A percentile compares a stretch with the other conserved stretches of the same genome.
phyloP scores from a whole-genome alignment of 2,329 filamentous ascomycete genomes.

The Cladophialophora carrionii region DNA sequence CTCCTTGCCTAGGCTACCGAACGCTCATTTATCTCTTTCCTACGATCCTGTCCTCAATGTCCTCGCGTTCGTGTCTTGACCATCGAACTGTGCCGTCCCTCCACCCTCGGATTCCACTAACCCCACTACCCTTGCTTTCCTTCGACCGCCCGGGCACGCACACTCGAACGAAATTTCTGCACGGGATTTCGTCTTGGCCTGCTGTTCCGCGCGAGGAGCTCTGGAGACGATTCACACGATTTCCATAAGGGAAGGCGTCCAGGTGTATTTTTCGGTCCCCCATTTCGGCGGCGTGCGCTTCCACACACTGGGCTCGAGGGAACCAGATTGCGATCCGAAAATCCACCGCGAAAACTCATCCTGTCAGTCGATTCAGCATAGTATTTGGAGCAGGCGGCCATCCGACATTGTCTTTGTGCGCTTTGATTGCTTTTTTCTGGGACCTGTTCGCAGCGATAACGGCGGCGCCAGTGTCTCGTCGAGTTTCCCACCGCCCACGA shows the following conservation, averaged over 20 bases:
- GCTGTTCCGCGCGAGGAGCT: constrained; percentile 9
- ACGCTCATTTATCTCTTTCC: constrained; percentile 34
- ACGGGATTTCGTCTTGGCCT: constrained; percentile 13
- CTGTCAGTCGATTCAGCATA: constrained; percentile 1
- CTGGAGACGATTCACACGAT: constrained; percentile 8
- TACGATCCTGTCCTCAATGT: constrained; percentile 28
- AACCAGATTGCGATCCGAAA: constrained; percentile 5
- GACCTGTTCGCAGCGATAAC: constrained; percentile 2
- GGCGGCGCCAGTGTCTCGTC: constrained; percentile 14
- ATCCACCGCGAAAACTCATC: constrained; percentile 5
- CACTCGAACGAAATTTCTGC: constrained; percentile 11
- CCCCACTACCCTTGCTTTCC: constrained; percentile 22
- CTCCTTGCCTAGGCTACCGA: constrained; percentile 25
- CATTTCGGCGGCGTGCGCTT: constrained; percentile 16
- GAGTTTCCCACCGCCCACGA: not conserved
- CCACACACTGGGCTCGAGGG: constrained; percentile 11
- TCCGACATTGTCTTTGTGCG: constrained; percentile 11
- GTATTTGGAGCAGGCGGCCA: constrained; percentile 14
- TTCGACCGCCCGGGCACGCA: constrained; percentile 23
- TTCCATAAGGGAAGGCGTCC: constrained; percentile 19
- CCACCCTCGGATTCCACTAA: constrained; percentile 22
- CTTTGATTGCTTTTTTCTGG: constrained; percentile 11
- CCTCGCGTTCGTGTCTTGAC: constrained; percentile 28
- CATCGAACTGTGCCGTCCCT: constrained; percentile 17
- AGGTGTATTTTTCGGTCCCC: constrained; percentile 12